Percentiles rank a stretch among this genome's conserved stretches.
Evolutionary conservation across 202 grass and related monocot genomes (phyloP).

Genomic region (Zoysia matrella): DNA sequence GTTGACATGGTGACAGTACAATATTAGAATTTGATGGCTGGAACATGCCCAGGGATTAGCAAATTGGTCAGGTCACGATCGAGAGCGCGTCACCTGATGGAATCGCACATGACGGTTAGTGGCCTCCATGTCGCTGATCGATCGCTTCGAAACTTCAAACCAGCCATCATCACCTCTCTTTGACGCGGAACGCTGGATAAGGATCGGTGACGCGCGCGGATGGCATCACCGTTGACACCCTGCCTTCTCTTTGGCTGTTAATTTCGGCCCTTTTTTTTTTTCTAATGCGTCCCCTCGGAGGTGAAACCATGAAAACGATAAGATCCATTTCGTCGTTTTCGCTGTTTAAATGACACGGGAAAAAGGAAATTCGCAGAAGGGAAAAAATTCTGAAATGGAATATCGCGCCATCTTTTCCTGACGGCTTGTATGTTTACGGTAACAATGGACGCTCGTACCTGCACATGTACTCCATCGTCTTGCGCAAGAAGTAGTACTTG

Average conservation of each 20-base stretch:
- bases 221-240: not conserved
- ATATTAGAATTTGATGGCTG: not conserved
- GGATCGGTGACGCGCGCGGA: not conserved
- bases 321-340: too few relatives aligned
- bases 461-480: too few relatives aligned
- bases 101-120: not conserved
- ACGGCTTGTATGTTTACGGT: too few relatives aligned
- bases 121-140: not conserved
- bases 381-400: too few relatives aligned
- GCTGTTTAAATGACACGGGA: too few relatives aligned
- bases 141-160: not conserved
- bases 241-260: not conserved
- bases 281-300: not conserved
- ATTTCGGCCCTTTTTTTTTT: not conserved
- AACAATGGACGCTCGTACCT: too few relatives aligned
- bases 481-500: too few relatives aligned
- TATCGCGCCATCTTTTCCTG: too few relatives aligned
- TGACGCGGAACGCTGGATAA: conserved; percentile 5
- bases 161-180: not conserved
- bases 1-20: not conserved
- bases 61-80: not conserved
- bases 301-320: not conserved
- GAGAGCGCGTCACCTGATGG: conserved; percentile 10
- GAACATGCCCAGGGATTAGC: not conserved
- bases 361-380: too few relatives aligned